phyloP scores from a whole-genome alignment of 306 rosid species.

The Acacia acuminata region DNA sequence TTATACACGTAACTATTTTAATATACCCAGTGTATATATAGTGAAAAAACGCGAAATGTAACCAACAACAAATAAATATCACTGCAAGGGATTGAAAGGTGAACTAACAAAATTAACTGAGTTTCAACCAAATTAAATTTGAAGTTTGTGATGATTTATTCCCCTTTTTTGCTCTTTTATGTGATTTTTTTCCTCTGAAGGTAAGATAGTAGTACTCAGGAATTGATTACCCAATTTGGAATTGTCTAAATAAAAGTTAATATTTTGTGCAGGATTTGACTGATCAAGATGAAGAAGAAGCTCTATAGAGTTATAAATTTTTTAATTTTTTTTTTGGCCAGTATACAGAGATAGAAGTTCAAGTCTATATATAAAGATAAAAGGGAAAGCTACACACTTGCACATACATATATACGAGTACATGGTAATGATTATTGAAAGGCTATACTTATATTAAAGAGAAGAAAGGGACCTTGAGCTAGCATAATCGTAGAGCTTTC shows the following conservation, averaged over 20 bases:
- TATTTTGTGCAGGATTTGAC: background rate
- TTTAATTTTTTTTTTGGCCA: too few species aligned
- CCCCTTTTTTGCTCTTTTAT: background rate
- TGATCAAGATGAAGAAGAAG: background rate
- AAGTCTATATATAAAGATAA: background rate
- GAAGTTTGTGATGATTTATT: too few species aligned
- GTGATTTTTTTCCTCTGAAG: too few species aligned
- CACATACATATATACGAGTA: background rate
- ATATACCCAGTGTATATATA: too few species aligned
- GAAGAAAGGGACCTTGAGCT: conserved; percentile 43
- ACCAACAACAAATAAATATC: too few species aligned
- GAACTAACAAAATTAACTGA: too few species aligned
- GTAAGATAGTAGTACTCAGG: background rate
- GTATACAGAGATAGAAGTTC: background rate
- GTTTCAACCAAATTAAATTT: too few species aligned
- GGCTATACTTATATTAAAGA: background rate
- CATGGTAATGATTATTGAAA: background rate
- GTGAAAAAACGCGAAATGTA: too few species aligned
- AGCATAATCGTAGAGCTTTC: conserved; percentile 44
- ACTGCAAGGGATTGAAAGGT: too few species aligned
- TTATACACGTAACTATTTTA: too few species aligned
- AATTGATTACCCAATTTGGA: too few species aligned
- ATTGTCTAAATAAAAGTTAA: too few species aligned
- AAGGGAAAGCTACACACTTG: background rate
- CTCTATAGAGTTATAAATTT: background rate